Evolutionary conservation across 1,284 basidiomycete species (phyloP).

Genomic region (Leccinum fallax): DNA sequence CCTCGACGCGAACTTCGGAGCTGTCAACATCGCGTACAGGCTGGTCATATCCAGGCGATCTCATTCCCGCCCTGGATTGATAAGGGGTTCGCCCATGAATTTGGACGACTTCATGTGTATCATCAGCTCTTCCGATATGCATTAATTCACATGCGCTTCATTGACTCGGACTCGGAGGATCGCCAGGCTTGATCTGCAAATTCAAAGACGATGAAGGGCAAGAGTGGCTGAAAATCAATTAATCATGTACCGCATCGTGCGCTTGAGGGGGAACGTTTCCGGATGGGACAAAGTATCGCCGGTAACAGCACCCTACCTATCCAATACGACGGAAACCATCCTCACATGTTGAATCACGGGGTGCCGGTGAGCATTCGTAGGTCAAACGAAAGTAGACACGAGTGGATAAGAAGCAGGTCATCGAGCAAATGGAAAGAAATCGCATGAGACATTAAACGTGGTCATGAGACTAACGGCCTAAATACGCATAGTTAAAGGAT

Average conservation of each 20-base stretch:
- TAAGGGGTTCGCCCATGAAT: constrained; percentile 27
- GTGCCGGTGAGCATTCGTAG: background rate
- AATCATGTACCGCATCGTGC: constrained; percentile 23
- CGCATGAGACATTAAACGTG: constrained; percentile 4
- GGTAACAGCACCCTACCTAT: constrained; percentile 19
- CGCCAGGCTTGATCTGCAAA: constrained; percentile 37
- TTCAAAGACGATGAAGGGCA: constrained; percentile 3
- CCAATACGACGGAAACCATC: constrained; percentile 21
- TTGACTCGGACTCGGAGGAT: constrained; percentile 30
- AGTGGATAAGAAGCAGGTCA: background rate
- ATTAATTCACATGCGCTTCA: constrained; percentile 38
- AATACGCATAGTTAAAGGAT: constrained; percentile 30
- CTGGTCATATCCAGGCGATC: constrained; percentile 32
- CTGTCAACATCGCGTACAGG: constrained; percentile 30
- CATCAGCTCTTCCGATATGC: constrained; percentile 22
- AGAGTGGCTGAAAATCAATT: constrained; percentile 7
- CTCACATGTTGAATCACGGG: background rate
- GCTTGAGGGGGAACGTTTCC: constrained; percentile 8
- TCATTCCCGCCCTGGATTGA: constrained; percentile 31
- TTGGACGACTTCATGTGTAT: constrained; percentile 38
- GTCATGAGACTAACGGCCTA: constrained; percentile 1
- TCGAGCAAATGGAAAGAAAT: background rate
- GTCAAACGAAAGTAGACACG: background rate
- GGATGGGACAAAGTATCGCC: constrained; percentile 15
- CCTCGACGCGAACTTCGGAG: constrained; percentile 17